Conservation (phyloP, 768 basidiomycete species). For the Pluteus cervinus region DNA sequence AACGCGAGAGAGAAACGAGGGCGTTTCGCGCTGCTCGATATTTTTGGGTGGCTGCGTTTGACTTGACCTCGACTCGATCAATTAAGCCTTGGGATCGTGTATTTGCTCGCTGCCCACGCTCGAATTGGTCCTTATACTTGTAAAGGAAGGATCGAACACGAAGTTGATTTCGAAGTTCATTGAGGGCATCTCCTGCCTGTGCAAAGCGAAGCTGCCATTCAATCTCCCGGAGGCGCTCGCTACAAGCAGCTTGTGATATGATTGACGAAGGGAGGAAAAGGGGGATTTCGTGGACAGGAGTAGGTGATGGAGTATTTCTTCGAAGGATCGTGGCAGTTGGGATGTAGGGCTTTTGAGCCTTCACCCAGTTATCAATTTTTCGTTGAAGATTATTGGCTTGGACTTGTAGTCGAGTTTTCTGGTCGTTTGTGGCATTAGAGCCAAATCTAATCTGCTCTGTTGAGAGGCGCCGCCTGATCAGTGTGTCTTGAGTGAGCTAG, state of each 20-base stretch:
- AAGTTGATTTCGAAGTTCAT: not conserved
- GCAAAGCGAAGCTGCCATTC: constrained; percentile 1
- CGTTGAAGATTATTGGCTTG: not conserved
- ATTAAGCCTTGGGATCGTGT: not conserved
- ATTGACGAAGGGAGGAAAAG: constrained; percentile 1
- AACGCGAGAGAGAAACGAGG: not conserved
- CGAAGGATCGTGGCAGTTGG: not conserved
- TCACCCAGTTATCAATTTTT: not conserved
- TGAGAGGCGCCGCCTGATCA: not conserved
- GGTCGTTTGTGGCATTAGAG: not conserved
- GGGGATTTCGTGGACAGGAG: not conserved
- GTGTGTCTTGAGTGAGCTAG: not conserved
- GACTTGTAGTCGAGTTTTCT: not conserved
- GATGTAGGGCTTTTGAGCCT: not conserved
- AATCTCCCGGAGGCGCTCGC: not conserved
- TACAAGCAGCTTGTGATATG: not conserved
- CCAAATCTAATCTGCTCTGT: not conserved
- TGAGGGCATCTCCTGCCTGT: constrained; percentile 2
- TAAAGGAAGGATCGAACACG: not conserved
- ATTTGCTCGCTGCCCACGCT: not conserved
- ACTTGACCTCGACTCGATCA: not conserved
- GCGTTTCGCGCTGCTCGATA: constrained; percentile 1
- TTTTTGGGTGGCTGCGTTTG: not conserved
- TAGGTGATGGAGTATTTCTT: not conserved
- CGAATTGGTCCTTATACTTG: not conserved